phyloP scores from a whole-genome alignment of 1,139 yeast species.

The Sugiyamaella paludigena region DNA sequence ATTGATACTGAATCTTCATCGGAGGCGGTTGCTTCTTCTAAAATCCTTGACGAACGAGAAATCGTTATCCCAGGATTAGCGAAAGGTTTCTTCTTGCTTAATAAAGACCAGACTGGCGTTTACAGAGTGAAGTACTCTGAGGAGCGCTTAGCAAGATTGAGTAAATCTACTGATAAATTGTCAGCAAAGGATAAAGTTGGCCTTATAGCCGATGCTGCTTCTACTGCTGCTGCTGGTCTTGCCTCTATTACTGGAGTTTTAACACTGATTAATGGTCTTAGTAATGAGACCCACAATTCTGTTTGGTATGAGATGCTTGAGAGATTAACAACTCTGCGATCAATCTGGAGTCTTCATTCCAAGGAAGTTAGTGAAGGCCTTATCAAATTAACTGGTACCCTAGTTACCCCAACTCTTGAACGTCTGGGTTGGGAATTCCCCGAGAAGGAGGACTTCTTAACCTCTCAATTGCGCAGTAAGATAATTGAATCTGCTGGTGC shows the following conservation, averaged over 20 bases:
- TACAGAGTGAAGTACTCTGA: constrained; percentile 66
- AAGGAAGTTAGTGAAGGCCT: constrained; percentile 40
- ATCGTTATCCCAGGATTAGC: constrained; percentile 30
- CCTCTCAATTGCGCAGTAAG: constrained; percentile 51
- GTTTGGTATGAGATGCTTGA: constrained; percentile 65
- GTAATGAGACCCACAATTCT: constrained; percentile 50
- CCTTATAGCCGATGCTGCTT: constrained; percentile 58
- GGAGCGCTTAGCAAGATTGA: constrained; percentile 41
- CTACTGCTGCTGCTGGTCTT: constrained; percentile 62
- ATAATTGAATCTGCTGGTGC: constrained; percentile 54
- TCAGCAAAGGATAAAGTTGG: constrained; percentile 64
- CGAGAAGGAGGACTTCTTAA: constrained; percentile 46
- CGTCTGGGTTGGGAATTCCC: constrained; percentile 41
- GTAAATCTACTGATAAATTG: constrained; percentile 45
- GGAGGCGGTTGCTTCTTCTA: constrained; percentile 16
- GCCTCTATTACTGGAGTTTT: constrained; percentile 52
- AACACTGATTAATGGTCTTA: constrained; percentile 45
- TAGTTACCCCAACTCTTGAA: constrained; percentile 47
- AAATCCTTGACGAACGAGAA: constrained; percentile 26
- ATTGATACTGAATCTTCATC: constrained; percentile 36
- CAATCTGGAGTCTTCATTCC: constrained; percentile 50
- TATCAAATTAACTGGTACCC: constrained; percentile 41
- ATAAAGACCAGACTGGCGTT: constrained; percentile 61
- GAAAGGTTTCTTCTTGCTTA: constrained; percentile 50
- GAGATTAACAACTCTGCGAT: constrained; percentile 44